Evolutionary conservation across 2,329 filamentous ascomycete genomes (phyloP).

Genomic region (Fusarium torreyae): DNA sequence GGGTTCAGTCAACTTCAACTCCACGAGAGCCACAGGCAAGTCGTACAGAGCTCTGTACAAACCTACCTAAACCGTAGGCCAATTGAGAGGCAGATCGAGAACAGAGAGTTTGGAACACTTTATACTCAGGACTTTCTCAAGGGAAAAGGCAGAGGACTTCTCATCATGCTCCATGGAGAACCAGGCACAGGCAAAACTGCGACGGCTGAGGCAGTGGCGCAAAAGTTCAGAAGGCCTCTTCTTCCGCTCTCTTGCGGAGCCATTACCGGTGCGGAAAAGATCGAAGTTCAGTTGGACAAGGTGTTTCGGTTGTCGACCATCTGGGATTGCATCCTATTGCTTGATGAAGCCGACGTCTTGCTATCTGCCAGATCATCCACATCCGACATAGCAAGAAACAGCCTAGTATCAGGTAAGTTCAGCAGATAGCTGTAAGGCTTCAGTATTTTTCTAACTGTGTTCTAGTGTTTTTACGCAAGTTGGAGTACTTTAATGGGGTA

Average conservation of each 20-base stretch:
- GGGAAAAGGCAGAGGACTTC: slow-evolving; percentile 13
- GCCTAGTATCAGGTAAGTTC: slow-evolving; percentile 8
- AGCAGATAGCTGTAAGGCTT: neutral
- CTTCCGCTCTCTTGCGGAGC: slow-evolving; percentile 2
- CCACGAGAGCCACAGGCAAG: neutral
- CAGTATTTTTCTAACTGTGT: neutral
- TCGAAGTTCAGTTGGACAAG: neutral
- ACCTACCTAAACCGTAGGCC: neutral
- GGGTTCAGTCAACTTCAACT: neutral
- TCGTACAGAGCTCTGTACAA: slow-evolving; percentile 2
- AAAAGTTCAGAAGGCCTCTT: slow-evolving; percentile 1
- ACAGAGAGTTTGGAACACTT: neutral
- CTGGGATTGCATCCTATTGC: slow-evolving; percentile 4
- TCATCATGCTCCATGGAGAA: slow-evolving; percentile 18
- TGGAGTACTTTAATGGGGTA: slow-evolving; percentile 21
- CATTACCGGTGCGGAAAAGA: neutral
- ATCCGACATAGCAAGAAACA: neutral
- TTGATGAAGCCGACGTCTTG: neutral
- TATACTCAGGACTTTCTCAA: slow-evolving; percentile 13
- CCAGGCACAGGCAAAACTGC: slow-evolving; percentile 15
- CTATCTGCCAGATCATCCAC: neutral
- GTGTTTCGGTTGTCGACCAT: neutral
- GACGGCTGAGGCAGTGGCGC: slow-evolving; percentile 11
- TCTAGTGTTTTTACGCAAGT: slow-evolving; percentile 8
- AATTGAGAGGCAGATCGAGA: slow-evolving; percentile 5